These are phyloP conservation scores for Leccinum pachyderme DNA, from an alignment of 1,284 basidiomycete genomes.

Conservation along the genomic window DNA sequence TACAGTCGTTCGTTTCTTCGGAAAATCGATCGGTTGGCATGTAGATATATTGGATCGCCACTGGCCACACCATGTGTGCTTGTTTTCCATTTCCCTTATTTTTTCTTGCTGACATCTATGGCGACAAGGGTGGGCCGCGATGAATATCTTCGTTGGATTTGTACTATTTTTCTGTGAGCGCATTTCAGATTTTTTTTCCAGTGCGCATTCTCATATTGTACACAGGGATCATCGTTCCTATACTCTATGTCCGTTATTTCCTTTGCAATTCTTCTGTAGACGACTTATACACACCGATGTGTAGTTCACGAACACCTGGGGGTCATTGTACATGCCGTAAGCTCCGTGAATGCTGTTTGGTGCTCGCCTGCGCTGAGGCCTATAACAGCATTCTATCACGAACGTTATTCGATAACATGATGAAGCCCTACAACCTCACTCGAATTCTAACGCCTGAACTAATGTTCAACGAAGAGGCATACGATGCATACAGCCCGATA, in stretches of 20 bases:
- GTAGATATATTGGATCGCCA: conserved; percentile 44
- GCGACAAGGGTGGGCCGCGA: conserved; percentile 47
- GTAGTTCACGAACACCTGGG: conserved; percentile 48
- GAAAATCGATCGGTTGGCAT: not conserved
- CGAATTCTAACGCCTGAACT: conserved; percentile 49
- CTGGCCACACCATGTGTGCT: conserved; percentile 31
- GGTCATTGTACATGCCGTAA: conserved; percentile 42
- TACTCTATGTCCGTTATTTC: conserved; percentile 33
- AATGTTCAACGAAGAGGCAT: conserved; percentile 53
- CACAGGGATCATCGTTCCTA: conserved; percentile 55
- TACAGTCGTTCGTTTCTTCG: not conserved
- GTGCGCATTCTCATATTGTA: not conserved
- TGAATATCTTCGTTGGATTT: conserved; percentile 70
- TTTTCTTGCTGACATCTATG: not conserved
- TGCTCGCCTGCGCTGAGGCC: not conserved
- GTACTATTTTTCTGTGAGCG: conserved; percentile 50
- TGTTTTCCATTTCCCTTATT: not conserved
- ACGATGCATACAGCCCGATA: conserved; percentile 65
- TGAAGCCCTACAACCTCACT: conserved; percentile 55
- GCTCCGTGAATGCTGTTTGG: not conserved
- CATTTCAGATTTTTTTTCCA: not conserved
- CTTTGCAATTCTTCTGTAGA: not conserved
- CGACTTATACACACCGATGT: conserved; percentile 35
- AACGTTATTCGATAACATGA: conserved; percentile 45
- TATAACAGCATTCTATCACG: conserved; percentile 28